Conservation (phyloP, 2,329 filamentous ascomycete genomes). For the Verticillium albo-atrum region DNA sequence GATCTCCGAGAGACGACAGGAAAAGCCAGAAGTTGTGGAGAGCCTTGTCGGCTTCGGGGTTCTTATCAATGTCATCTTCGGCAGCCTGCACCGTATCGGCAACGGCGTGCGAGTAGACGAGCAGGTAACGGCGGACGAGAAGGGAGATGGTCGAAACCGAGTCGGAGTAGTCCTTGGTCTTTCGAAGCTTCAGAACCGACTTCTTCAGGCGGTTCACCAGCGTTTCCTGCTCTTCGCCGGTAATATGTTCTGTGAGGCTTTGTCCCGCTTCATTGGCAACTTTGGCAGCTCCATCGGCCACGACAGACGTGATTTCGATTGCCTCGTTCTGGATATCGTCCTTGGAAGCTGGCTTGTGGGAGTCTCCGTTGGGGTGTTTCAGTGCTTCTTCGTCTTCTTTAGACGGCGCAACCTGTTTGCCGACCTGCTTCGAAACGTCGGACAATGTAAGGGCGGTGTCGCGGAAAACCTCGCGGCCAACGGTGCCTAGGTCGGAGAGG, state of each 20-base stretch:
- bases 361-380: slow-evolving; percentile 28
- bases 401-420: slow-evolving; percentile 67
- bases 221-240: slow-evolving; percentile 67
- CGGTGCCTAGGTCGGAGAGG: slow-evolving; percentile 70
- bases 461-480: slow-evolving; percentile 79
- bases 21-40: slow-evolving; percentile 78
- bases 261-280: slow-evolving; percentile 56
- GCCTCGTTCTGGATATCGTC: slow-evolving; percentile 60
- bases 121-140: slow-evolving; percentile 73
- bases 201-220: slow-evolving; percentile 73
- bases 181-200: slow-evolving; percentile 67
- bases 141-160: slow-evolving; percentile 76
- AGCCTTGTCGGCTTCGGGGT: slow-evolving; percentile 70
- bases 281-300: slow-evolving; percentile 48
- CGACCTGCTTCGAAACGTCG: slow-evolving; percentile 68
- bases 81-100: slow-evolving; percentile 62
- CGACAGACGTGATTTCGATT: slow-evolving; percentile 47
- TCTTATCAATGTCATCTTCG: slow-evolving; percentile 68
- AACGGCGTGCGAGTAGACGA: slow-evolving; percentile 69
- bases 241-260: slow-evolving; percentile 70
- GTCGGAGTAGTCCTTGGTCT: slow-evolving; percentile 76
- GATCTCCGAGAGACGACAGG: slow-evolving; percentile 73
- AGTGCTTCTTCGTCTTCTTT: slow-evolving; percentile 52
- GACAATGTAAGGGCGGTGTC: slow-evolving; percentile 81
- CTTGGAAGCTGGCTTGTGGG: slow-evolving; percentile 40